A percentile compares a stretch with the other conserved stretches of the same genome.
phyloP scores from a whole-genome alignment of 306 rosid species.

The Prosopis cineraria region DNA sequence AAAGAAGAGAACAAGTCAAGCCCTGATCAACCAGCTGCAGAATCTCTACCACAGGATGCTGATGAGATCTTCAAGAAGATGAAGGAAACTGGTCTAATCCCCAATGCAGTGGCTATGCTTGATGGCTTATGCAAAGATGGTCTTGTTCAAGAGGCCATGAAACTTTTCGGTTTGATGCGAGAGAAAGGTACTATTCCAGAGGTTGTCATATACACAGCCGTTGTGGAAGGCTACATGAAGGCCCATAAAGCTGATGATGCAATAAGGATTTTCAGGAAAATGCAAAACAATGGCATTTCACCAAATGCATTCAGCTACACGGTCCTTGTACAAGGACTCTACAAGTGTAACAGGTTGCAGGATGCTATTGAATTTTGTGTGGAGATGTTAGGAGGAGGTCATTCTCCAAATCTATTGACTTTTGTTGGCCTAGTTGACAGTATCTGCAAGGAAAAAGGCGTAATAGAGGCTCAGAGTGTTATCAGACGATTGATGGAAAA shows the following conservation, averaged over 20 bases:
- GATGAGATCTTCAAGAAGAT: constrained; percentile 84
- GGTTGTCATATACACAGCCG: constrained; percentile 85
- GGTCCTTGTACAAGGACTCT: constrained; percentile 74
- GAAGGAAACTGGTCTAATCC: constrained; percentile 93
- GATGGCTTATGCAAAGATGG: constrained; percentile 94
- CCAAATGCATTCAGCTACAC: constrained; percentile 81
- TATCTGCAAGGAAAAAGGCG: constrained; percentile 61
- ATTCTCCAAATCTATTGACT: constrained; percentile 72
- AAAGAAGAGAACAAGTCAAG: constrained; percentile 35
- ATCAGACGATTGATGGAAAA: constrained; percentile 59
- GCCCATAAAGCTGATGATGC: constrained; percentile 77
- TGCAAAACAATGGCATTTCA: constrained; percentile 66
- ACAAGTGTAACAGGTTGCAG: constrained; percentile 47
- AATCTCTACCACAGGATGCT: constrained; percentile 58
- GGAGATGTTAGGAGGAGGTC: constrained; percentile 84
- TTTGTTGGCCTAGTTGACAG: constrained; percentile 66
- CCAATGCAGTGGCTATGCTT: constrained; percentile 93
- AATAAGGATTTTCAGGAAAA: constrained; percentile 76
- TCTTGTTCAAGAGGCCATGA: constrained; percentile 88
- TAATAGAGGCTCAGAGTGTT: constrained; percentile 60
- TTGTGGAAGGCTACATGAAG: constrained; percentile 81
- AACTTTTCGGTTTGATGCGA: constrained; percentile 80
- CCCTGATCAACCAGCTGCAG: constrained; percentile 25
- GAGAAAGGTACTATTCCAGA: constrained; percentile 93
- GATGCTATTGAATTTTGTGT: constrained; percentile 64